These are phyloP conservation scores for Halteria grandinella DNA, from an alignment of 73 alveolate genomes.

Conservation along the genomic window DNA sequence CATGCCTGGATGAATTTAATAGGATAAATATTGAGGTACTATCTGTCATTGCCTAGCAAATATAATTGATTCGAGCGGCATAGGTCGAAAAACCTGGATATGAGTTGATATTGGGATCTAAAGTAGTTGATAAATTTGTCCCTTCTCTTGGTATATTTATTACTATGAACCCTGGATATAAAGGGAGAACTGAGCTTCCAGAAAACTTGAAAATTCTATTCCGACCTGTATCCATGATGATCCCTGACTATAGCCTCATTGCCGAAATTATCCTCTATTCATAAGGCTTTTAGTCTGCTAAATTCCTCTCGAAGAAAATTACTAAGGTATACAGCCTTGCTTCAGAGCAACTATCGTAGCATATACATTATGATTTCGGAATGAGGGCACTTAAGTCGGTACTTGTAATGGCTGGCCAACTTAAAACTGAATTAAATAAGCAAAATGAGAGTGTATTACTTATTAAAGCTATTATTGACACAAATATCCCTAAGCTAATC, in stretches of 20 bases:
- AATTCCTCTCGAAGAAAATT: slow-evolving; percentile 95
- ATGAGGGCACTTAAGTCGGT: slow-evolving; percentile 91
- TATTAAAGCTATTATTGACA: slow-evolving; percentile 94
- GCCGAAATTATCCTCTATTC: slow-evolving; percentile 97
- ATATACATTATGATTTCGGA: slow-evolving; percentile 90
- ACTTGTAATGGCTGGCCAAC: slow-evolving; percentile 87
- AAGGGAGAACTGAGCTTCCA: slow-evolving; percentile 99
- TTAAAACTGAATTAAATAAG: slow-evolving; percentile 85
- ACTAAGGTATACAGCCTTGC: slow-evolving; percentile 92
- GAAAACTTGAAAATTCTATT: slow-evolving; percentile 94
- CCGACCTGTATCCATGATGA: slow-evolving; percentile 96
- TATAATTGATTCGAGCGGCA: no score
- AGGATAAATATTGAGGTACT: slow-evolving; percentile 97
- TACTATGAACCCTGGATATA: slow-evolving; percentile 99
- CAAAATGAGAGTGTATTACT: slow-evolving; percentile 92
- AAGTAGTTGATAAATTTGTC: slow-evolving; percentile 77
- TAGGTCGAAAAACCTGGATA: no score
- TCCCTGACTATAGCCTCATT: slow-evolving; percentile 95
- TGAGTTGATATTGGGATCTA: slow-evolving; percentile 92
- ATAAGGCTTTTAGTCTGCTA: slow-evolving; percentile 95
- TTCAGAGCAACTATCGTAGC: slow-evolving; percentile 90
- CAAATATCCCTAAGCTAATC: slow-evolving; percentile 92
- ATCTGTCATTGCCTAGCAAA: slow-evolving; percentile 97
- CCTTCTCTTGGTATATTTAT: slow-evolving; percentile 95
- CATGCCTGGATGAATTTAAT: slow-evolving; percentile 98